Evolutionary conservation across 805 yeast species (phyloP), one percentile per base, ranked within the genome.

Genomic region (Teunomyces stri): DNA sequence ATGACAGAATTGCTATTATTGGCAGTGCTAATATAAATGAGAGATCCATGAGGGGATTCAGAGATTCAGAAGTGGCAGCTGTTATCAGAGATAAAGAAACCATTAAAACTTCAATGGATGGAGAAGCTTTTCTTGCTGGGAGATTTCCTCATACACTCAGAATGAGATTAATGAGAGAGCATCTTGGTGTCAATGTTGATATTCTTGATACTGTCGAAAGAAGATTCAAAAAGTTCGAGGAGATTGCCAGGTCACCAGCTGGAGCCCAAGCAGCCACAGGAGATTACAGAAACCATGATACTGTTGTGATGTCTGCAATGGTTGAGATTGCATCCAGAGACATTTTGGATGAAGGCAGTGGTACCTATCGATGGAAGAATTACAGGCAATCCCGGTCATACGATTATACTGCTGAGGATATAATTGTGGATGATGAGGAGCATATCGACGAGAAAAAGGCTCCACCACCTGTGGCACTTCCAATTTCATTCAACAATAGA

Each of bases 1-100:
- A 94, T 68, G 99, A 94, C 60, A 76, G 96, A 42, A 80, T 85
- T 40, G 97, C 96, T 4, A 86, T 94, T 38, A 91, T 94, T 59
- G 99, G 99, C 2, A 89, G 97, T 59, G 99, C 99, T 0, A 94
- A 94, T 60, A 89, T 94, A 51, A 94, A 94, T 61, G 99, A 94
- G 64, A 78, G 99, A 58, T 92, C 98, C 0, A 91, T 91, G 89
- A 76, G 94, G 56, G 99, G 99, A 12, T 75, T 76, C 16, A 78
- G 99, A 62, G 99, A 94, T 62, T 90, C 97, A 4, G 99, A 94
- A 60, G 85, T 94, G 35, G 96, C 97, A 3, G 89, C 91, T 1
- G 69, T 92, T 46, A 82, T 94, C 4, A 79, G 97, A 53, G 99
- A 94, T 59, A 81, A 85, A 7, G 88, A 85, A 51, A 77, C 84